Evolutionary conservation across 2,329 filamentous ascomycete species (phyloP), one percentile per base, ranked within the genome.

Genomic region (Scedosporium apiospermum): DNA sequence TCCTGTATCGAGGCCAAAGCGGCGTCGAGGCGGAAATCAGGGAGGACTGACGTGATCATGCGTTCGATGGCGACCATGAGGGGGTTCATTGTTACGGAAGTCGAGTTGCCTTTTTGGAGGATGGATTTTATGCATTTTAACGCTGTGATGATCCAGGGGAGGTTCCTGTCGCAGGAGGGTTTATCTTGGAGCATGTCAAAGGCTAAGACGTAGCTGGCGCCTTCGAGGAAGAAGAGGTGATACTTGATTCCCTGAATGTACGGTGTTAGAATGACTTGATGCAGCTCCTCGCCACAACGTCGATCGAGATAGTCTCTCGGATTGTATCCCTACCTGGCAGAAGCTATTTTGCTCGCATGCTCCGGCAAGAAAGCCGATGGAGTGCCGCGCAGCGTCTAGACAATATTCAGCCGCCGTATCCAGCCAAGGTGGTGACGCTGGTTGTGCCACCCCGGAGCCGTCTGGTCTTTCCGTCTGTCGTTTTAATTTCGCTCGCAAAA

Each of bases 331-430:
- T 72, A 77, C 76, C 66, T 70, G 69, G 30, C 76, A 75, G 10
- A 76, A 66, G 9, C 73, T 71, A 58, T 78, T 78, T 2, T 70
- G 68, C n/a, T 71, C 68, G 62, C 72, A 76, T 1, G 75, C 73
- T 55, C 75, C 74, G 21, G 71, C 72, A 2, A 79, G 65, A 58
- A 76, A 75, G 23, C 74, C 75, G 12, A 79, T 73, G 0, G 73
- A 74, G 57, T 73, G 72, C 7, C 73, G 73, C 1, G 77, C 75
- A 4, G 75, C 75, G 23, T 75, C 73, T 3, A 78, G 63, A 3
- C 74, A 75, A 58, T 76, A 71, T 46, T 76, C 73, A 42, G 77
- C 79, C 9, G 77, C 77, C 41, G 73, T 76, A 34, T 79, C 75
- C 1, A 79, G 69, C 77, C 77, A 79, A 3, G 68, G 63, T 46